A percentile compares a stretch with the other conserved stretches of the same genome.
Conservation (phyloP, 2,329 filamentous ascomycete genomes). For the Xylariaceae sp. region DNA sequence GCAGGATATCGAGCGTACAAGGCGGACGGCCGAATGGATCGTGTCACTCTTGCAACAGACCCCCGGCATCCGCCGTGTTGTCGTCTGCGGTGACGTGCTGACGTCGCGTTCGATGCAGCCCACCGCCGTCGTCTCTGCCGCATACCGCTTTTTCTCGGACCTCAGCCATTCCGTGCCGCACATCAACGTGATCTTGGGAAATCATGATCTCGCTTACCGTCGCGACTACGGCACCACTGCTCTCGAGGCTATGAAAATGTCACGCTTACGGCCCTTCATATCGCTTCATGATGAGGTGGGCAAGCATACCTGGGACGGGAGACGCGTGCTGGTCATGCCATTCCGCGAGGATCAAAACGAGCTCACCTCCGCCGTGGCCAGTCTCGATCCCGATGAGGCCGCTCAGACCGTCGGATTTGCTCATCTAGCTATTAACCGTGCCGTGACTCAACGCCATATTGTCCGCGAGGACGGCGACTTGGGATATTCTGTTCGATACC, state of each 20-base stretch:
- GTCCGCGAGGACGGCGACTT: slow-evolving; percentile 15
- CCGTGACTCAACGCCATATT: slow-evolving; percentile 30
- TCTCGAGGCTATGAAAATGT: slow-evolving; percentile 29
- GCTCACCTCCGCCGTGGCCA: slow-evolving; percentile 25
- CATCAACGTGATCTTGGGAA: slow-evolving; percentile 33
- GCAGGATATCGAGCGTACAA: slow-evolving; percentile 30
- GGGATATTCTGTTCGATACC: slow-evolving; percentile 22
- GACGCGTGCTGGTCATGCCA: slow-evolving; percentile 31
- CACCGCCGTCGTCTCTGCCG: slow-evolving; percentile 31
- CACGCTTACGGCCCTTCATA: slow-evolving; percentile 24
- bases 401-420: slow-evolving; percentile 29
- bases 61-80: slow-evolving; percentile 24
- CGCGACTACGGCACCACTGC: slow-evolving; percentile 30
- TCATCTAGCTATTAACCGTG: slow-evolving; percentile 32
- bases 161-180: slow-evolving; percentile 27
- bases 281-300: slow-evolving; percentile 25
- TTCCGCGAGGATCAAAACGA: slow-evolving; percentile 33
- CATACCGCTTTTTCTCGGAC: slow-evolving; percentile 31
- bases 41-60: slow-evolving; percentile 22
- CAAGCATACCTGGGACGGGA: slow-evolving; percentile 28
- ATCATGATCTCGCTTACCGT: slow-evolving; percentile 33
- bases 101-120: slow-evolving; percentile 29
- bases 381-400: slow-evolving; percentile 22
- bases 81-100: slow-evolving; percentile 33
- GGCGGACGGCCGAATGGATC: slow-evolving; percentile 31